These are phyloP conservation scores for Ceratocystis huliohia DNA, from an alignment of 2,329 filamentous ascomycete genomes.

Conservation along the genomic window DNA sequence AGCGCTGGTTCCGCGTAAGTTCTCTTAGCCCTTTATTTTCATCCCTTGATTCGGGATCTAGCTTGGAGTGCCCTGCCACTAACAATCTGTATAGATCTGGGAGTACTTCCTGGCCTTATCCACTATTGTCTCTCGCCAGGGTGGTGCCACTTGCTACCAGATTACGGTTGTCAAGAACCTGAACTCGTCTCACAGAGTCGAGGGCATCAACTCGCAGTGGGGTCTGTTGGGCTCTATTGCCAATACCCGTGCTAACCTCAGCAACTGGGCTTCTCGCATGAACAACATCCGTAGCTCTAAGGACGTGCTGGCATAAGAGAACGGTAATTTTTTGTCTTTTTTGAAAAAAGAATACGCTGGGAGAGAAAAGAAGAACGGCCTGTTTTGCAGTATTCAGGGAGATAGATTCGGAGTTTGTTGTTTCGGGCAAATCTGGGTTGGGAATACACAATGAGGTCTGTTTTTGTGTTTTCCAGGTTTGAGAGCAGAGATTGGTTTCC, in stretches of 20 bases:
- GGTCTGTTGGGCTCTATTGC: constrained; percentile 50
- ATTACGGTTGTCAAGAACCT: constrained; percentile 81
- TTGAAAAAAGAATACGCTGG: not conserved
- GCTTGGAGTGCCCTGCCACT: constrained; percentile 7
- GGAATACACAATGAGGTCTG: not conserved
- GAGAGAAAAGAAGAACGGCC: not conserved
- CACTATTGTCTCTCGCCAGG: constrained; percentile 73
- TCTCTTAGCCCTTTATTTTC: not conserved
- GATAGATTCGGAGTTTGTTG: constrained; percentile 2
- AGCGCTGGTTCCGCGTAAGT: constrained; percentile 84
- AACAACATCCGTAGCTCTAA: constrained; percentile 19
- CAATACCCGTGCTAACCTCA: constrained; percentile 28
- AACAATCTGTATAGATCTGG: constrained; percentile 54
- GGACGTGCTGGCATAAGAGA: constrained; percentile 16
- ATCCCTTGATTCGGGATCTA: not conserved
- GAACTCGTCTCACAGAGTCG: constrained; percentile 70
- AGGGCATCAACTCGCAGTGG: constrained; percentile 58
- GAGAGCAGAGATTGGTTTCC: not conserved
- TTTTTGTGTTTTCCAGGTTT: not conserved
- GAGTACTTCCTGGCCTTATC: constrained; percentile 82
- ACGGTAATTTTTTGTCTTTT: constrained; percentile 7
- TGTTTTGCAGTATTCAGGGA: not conserved
- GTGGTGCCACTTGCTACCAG: constrained; percentile 74
- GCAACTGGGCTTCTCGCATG: constrained; percentile 24
- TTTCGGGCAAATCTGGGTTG: not conserved